These are phyloP conservation scores for Fomitopsis pulvina DNA, from an alignment of 768 basidiomycete genomes.

Conservation along the genomic window DNA sequence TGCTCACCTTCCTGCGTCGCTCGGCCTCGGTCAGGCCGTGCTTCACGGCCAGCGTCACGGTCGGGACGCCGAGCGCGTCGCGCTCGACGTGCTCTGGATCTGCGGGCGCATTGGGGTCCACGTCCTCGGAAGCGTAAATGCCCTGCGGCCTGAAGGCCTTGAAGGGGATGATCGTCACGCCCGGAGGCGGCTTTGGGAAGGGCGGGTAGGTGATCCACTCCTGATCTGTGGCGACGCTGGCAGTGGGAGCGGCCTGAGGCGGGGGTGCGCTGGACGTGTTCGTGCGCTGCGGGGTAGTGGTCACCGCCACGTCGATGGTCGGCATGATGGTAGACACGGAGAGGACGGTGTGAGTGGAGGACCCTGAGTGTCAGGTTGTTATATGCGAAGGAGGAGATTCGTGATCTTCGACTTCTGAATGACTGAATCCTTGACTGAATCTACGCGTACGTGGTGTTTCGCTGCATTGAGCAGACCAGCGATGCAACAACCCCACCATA, in stretches of 20 bases:
- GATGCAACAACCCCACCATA: too few relatives aligned
- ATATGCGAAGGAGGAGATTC: constrained; percentile 1
- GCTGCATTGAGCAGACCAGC: too few relatives aligned
- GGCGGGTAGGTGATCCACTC: constrained; percentile 34
- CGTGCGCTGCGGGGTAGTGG: neutral
- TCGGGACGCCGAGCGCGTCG: constrained; percentile 63
- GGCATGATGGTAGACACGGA: neutral
- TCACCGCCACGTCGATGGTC: constrained; percentile 4
- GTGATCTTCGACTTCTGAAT: neutral
- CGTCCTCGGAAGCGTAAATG: constrained; percentile 43
- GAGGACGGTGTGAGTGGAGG: neutral
- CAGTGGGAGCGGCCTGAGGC: neutral
- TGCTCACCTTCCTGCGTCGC: constrained; percentile 38
- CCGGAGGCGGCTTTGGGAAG: constrained; percentile 38
- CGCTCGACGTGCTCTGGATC: constrained; percentile 34
- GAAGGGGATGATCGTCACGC: constrained; percentile 49
- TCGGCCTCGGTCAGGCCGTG: constrained; percentile 60
- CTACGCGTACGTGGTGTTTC: too few relatives aligned
- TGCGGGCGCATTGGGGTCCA: constrained; percentile 26
- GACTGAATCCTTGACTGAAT: too few relatives aligned
- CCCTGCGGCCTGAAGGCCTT: constrained; percentile 49
- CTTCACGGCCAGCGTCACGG: constrained; percentile 44
- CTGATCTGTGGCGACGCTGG: constrained; percentile 4
- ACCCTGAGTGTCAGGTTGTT: neutral
- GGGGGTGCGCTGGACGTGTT: neutral